These are phyloP conservation scores for Pterulicium gracile DNA, from an alignment of 1,284 basidiomycete genomes.

Conservation along the genomic window DNA sequence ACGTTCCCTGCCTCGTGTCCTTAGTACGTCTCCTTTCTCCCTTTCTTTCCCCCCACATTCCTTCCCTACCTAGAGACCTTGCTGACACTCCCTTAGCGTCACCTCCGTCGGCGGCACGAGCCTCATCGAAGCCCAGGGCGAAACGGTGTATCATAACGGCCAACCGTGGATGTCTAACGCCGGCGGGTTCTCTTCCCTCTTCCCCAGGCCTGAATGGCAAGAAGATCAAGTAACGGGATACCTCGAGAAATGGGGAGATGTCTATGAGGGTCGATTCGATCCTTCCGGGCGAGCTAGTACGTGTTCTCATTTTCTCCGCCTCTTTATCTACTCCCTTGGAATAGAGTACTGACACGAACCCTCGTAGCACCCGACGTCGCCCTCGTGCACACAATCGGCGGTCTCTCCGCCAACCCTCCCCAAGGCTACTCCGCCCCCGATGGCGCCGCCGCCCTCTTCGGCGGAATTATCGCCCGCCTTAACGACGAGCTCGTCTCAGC, in stretches of 20 bases:
- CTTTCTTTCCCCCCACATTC: neutral
- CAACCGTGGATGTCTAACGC: neutral
- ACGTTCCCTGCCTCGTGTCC: neutral
- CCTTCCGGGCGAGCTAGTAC: slow-evolving; percentile 15
- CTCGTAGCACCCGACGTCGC: neutral
- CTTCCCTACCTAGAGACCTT: neutral
- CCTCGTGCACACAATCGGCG: neutral
- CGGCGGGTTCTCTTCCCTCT: slow-evolving; percentile 16
- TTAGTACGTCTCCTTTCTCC: neutral
- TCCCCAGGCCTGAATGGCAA: slow-evolving; percentile 32
- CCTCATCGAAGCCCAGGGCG: neutral
- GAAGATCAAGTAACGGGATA: slow-evolving; percentile 15
- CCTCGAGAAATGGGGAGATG: slow-evolving; percentile 14
- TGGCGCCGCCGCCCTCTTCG: slow-evolving; percentile 24
- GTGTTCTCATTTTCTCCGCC: neutral
- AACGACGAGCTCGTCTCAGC: slow-evolving; percentile 30
- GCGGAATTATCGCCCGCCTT: slow-evolving; percentile 27
- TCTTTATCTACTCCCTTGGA: neutral
- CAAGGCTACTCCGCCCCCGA: neutral
- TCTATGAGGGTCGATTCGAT: slow-evolving; percentile 28
- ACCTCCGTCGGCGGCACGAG: neutral
- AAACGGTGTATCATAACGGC: neutral
- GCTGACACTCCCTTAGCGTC: neutral
- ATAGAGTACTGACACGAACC: neutral
- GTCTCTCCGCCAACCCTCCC: neutral